Evolutionary conservation across 2,329 filamentous ascomycete genomes (phyloP).

Genomic region (Achaetomium macrosporum): DNA sequence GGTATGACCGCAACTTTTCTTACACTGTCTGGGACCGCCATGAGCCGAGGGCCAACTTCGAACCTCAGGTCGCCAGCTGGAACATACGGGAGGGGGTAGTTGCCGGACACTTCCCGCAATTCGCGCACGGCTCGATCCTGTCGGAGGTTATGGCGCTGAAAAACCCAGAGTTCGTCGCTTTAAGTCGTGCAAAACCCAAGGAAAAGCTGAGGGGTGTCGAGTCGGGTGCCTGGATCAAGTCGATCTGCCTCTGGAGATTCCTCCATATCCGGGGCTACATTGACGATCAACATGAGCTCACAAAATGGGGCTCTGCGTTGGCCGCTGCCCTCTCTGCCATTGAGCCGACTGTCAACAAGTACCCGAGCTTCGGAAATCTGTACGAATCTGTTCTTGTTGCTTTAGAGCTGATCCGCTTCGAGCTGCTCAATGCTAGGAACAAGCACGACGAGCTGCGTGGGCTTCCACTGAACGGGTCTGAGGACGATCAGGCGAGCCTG

Average conservation of each 20-base stretch:
- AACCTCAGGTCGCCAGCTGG: conserved; percentile 55
- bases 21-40: conserved; percentile 59
- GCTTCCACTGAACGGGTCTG: conserved; percentile 50
- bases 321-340: conserved; percentile 61
- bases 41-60: conserved; percentile 39
- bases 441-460: conserved; percentile 50
- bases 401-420: conserved; percentile 76
- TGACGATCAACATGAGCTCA: conserved; percentile 71
- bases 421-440: conserved; percentile 67
- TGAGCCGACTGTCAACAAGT: conserved; percentile 45
- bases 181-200: conserved; percentile 58
- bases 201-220: conserved; percentile 52
- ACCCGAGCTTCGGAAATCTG: conserved; percentile 43
- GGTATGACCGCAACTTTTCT: conserved; percentile 70
- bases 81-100: conserved; percentile 59
- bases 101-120: conserved; percentile 43
- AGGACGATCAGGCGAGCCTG: conserved; percentile 70
- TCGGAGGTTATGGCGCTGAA: conserved; percentile 63
- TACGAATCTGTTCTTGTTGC: conserved; percentile 78
- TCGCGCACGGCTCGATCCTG: conserved; percentile 41
- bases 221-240: conserved; percentile 58
- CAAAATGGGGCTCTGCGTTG: conserved; percentile 76
- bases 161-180: conserved; percentile 62
- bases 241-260: conserved; percentile 80
- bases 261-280: conserved; percentile 84